phyloP scores from a whole-genome alignment of 148 eudicot genomes.

The Gaultheria prostrata region DNA sequence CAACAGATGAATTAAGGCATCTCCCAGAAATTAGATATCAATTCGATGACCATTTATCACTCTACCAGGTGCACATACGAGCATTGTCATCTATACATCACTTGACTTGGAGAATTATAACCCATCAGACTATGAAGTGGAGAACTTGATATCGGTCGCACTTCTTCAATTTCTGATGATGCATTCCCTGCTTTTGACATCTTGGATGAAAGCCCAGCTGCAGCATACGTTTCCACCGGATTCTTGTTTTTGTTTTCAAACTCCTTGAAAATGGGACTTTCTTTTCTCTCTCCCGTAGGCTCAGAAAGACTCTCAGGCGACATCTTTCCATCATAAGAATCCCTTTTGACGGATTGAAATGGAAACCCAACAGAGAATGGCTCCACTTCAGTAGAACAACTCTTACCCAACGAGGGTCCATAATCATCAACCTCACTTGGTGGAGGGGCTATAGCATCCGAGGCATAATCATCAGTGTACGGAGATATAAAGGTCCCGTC shows the following conservation, averaged over 20 bases:
- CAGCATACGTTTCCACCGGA: constrained; percentile 16
- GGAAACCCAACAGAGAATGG: constrained; percentile 22
- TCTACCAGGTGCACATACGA: neutral
- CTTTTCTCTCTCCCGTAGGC: constrained; percentile 24
- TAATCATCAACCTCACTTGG: constrained; percentile 44
- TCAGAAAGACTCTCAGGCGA: constrained; percentile 29
- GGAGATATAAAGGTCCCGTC: constrained; percentile 43
- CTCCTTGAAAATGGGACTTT: constrained; percentile 21
- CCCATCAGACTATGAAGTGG: constrained; percentile 93
- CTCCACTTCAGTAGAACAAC: constrained; percentile 34
- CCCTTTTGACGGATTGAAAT: constrained; percentile 1
- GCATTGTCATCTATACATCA: constrained; percentile 26
- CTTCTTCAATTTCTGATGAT: constrained; percentile 43
- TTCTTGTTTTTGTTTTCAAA: constrained; percentile 22
- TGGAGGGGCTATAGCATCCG: constrained; percentile 36
- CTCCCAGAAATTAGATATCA: neutral
- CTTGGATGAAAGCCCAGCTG: constrained; percentile 26
- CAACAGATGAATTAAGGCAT: neutral
- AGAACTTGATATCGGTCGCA: constrained; percentile 41
- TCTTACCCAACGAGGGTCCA: constrained; percentile 31
- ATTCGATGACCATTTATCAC: neutral
- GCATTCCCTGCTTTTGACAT: constrained; percentile 31
- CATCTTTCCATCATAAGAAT: constrained; percentile 24
- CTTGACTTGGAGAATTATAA: constrained; percentile 52
- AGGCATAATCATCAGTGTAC: constrained; percentile 10